Evolutionary conservation across 2,329 filamentous ascomycete genomes (phyloP), one percentile per base, ranked within the genome.

Genomic region (Dactylellina sp.): DNA sequence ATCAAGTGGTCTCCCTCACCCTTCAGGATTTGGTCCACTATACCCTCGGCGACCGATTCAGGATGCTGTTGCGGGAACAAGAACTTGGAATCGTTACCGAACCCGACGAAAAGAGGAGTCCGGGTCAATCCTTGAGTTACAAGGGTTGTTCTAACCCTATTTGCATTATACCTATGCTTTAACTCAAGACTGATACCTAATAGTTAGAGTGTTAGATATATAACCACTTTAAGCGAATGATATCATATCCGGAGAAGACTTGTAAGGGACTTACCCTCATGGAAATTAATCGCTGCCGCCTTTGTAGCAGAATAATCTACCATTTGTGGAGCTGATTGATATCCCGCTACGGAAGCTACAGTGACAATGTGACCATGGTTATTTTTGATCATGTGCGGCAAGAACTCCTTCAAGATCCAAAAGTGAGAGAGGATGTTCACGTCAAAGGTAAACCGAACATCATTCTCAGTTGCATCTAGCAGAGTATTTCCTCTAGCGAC

Each of bases 361-460:
- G 88, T 92, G 20, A 92, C 88, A 42, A 92, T 80, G 84, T 90
- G 90, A 71, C 90, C 90, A 81, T 92, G 89, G 81, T 91, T 88
- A 11, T 79, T 79, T 6, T 81, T 79, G 57, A 89, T 81, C 85
- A 93, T 89, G 76, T 82, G 79, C 0, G 90, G 90, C 0, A 93
- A 82, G 80, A 92, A 92, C 66, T 88, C 85, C 78, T 87, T 86
- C 5, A 85, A 81, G n/a, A 88, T 84, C 83, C 85, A 88, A 82
- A 87, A 91, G 81, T 89, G 89, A 1, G 88, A 84, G 32, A 92
- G 80, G 0, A 87, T 83, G 81, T 92, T 93, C 77, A 92, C 88
- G 71, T 88, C 87, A 80, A 92, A 91, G 57, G 89, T 90, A 77
- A 89, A 86, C 39, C 86, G 85, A 75, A 90, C 83, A 76, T 89